Evolutionary conservation across 305 asterid species (phyloP).

Genomic region (Fraxinus nigra): DNA sequence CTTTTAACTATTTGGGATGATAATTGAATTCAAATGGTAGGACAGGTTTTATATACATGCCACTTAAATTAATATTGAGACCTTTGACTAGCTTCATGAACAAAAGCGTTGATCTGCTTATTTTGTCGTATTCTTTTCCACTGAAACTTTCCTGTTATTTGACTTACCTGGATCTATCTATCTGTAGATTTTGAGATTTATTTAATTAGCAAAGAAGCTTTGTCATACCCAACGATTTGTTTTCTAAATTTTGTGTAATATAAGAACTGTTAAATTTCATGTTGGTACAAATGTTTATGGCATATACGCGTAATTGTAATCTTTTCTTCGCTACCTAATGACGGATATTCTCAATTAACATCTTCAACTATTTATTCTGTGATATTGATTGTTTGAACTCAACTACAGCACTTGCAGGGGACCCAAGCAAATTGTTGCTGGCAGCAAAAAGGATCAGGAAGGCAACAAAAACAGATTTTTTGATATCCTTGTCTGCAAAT

Average conservation of each 20-base stretch:
- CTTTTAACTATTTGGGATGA: background rate
- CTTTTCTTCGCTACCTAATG: background rate
- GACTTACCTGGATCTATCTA: background rate
- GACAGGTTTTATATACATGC: background rate
- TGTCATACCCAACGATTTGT: background rate
- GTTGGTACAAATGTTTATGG: background rate
- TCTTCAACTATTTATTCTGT: background rate
- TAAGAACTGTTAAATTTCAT: background rate
- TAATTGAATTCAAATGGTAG: background rate
- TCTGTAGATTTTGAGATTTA: background rate
- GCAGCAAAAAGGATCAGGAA: slow-evolving; percentile 64
- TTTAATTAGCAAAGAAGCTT: background rate
- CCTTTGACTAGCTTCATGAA: background rate
- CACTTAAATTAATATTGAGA: background rate
- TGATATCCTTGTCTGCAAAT: slow-evolving; percentile 55
- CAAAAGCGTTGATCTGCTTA: background rate
- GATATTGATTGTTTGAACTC: background rate
- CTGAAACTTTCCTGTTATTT: background rate
- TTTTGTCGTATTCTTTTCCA: background rate
- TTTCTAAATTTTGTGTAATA: background rate
- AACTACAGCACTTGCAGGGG: slow-evolving; percentile 59
- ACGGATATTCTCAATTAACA: background rate
- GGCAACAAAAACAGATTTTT: slow-evolving; percentile 56
- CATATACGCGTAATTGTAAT: background rate
- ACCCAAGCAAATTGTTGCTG: slow-evolving; percentile 53